Evolutionary conservation across 2,329 filamentous ascomycete species (phyloP).

Genomic region (Berkeleyomyces basicola): DNA sequence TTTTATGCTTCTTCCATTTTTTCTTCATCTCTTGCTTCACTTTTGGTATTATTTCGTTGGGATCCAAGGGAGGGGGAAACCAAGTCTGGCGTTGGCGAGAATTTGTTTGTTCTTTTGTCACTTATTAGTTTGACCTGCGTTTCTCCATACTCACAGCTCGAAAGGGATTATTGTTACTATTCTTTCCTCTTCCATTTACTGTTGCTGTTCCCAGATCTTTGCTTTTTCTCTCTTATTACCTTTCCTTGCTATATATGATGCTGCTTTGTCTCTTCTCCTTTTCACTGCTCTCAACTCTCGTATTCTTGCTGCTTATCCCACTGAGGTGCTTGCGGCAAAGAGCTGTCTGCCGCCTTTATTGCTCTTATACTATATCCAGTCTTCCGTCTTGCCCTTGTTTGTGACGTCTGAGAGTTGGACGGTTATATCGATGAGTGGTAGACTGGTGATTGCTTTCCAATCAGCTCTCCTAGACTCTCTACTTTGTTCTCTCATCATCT

Average conservation of each 20-base stretch:
- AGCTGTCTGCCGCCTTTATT: too few relatives aligned
- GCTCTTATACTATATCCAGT: too few relatives aligned
- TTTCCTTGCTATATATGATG: not conserved
- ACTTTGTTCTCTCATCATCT: slow-evolving; percentile 35
- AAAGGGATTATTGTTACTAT: not conserved
- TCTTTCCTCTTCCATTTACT: not conserved
- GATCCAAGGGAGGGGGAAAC: not conserved
- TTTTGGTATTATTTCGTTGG: not conserved
- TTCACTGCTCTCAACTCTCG: too few relatives aligned
- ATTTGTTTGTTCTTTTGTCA: slow-evolving; percentile 3
- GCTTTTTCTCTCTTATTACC: not conserved
- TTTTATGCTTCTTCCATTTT: not conserved
- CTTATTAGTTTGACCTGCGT: not conserved
- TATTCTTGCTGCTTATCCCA: too few relatives aligned
- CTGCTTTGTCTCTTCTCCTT: too few relatives aligned
- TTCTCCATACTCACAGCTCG: not conserved
- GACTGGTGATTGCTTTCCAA: too few relatives aligned
- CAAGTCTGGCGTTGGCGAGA: slow-evolving; percentile 1
- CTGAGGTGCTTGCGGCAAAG: too few relatives aligned
- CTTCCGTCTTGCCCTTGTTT: too few relatives aligned
- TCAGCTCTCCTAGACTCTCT: slow-evolving; percentile 38
- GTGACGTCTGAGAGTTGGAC: too few relatives aligned
- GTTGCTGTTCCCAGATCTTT: too few relatives aligned
- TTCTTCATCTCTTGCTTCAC: not conserved
- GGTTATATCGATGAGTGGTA: too few relatives aligned